Conservation (phyloP, 345 rosid genomes). For the Trapa incisa region DNA sequence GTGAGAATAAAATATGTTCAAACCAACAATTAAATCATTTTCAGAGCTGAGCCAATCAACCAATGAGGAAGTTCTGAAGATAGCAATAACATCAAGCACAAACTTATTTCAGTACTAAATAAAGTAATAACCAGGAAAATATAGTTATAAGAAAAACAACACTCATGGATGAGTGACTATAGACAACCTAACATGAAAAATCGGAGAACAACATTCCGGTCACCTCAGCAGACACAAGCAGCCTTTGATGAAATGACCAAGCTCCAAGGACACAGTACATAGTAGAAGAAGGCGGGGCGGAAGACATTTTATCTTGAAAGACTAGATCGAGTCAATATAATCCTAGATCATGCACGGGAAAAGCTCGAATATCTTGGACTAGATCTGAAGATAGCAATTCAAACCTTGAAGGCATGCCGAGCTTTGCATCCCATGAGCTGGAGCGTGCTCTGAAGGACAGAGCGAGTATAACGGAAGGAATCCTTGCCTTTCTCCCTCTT, state of each 20-base stretch:
- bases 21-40: no score
- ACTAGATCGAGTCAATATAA: background rate
- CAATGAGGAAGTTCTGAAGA: no score
- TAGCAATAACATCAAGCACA: no score
- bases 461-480: slow-evolving; percentile 75
- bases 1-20: no score
- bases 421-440: slow-evolving; percentile 98
- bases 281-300: background rate
- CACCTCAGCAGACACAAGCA: background rate
- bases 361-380: background rate
- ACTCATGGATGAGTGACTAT: background rate
- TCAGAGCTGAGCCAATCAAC: no score
- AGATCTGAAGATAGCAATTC: background rate
- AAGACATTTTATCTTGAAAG: background rate
- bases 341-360: background rate
- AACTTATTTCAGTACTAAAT: no score
- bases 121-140: background rate
- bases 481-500: slow-evolving; percentile 26
- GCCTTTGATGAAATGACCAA: background rate
- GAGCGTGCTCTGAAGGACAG: slow-evolving; percentile 85
- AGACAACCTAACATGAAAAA: background rate
- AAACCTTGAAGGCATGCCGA: slow-evolving; percentile 94
- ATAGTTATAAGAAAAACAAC: background rate
- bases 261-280: background rate
- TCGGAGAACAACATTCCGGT: background rate